These are phyloP conservation scores for Brassica incana DNA, from an alignment of 345 rosid species.

Conservation along the genomic window DNA sequence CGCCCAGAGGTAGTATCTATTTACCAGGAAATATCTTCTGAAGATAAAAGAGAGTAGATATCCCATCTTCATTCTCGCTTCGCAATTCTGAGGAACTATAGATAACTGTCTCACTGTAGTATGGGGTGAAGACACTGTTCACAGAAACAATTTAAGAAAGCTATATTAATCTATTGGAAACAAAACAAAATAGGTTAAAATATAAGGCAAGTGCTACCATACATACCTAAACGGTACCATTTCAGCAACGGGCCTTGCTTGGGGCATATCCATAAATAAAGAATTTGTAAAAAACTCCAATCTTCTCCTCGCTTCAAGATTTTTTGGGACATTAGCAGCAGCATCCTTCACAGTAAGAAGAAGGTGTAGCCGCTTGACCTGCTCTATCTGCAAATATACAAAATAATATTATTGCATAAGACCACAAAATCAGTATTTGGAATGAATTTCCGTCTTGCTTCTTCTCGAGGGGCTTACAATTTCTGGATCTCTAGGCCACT, in stretches of 20 bases:
- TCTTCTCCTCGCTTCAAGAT: constrained; percentile 98
- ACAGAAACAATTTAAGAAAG: constrained; percentile 17
- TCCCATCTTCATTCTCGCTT: constrained; percentile 97
- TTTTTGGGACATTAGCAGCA: constrained; percentile 91
- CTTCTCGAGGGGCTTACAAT: constrained; percentile 52
- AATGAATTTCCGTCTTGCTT: neutral
- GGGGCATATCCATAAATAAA: constrained; percentile 92
- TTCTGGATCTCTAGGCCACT: constrained; percentile 96
- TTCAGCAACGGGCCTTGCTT: constrained; percentile 82
- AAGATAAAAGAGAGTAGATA: constrained; percentile 94
- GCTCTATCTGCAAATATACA: constrained; percentile 70
- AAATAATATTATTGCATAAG: constrained; percentile 22
- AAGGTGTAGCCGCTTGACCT: constrained; percentile 89
- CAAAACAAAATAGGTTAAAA: constrained; percentile 4
- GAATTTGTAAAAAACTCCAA: constrained; percentile 87
- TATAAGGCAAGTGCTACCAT: neutral
- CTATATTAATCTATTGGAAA: constrained; percentile 8
- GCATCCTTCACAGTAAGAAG: constrained; percentile 96
- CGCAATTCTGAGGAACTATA: constrained; percentile 89
- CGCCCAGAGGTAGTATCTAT: constrained; percentile 14
- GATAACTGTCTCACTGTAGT: constrained; percentile 98
- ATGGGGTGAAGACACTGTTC: constrained; percentile 93
- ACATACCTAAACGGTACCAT: constrained; percentile 83
- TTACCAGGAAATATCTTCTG: constrained; percentile 98
- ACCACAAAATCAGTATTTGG: constrained; percentile 25